Conservation (phyloP, 169 alveolate genomes). For the Toxoplasma gondii region DNA sequence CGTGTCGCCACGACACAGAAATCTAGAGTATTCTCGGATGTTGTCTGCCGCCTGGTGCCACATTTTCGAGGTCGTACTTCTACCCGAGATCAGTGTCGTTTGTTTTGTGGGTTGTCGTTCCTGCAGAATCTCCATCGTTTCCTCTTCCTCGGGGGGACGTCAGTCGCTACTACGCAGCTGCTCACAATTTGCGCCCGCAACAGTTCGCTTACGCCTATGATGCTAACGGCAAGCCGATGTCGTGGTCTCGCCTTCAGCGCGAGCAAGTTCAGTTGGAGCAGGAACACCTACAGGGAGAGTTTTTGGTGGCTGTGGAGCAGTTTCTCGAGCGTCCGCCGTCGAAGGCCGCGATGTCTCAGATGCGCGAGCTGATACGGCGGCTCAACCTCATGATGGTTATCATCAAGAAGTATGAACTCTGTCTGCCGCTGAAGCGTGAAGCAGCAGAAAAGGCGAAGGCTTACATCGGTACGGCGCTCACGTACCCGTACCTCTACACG, state of each 20-base stretch:
- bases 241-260: neutral
- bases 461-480: slow-evolving; percentile 23
- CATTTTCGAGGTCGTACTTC: too few relatives aligned
- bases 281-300: slow-evolving; percentile 45
- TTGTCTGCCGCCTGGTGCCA: too few relatives aligned
- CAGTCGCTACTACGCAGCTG: neutral
- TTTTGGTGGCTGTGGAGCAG: slow-evolving; percentile 57
- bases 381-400: slow-evolving; percentile 29
- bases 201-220: slow-evolving; percentile 63
- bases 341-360: slow-evolving; percentile 24
- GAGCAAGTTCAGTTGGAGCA: slow-evolving; percentile 56
- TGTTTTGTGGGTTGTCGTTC: neutral
- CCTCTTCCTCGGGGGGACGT: slow-evolving; percentile 56
- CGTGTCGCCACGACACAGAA: too few relatives aligned
- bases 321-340: slow-evolving; percentile 33
- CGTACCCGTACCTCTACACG: slow-evolving; percentile 57
- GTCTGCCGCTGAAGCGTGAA: slow-evolving; percentile 28
- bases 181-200: slow-evolving; percentile 37
- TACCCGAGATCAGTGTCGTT: too few relatives aligned
- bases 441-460: slow-evolving; percentile 51
- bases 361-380: slow-evolving; percentile 43
- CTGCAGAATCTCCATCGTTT: slow-evolving; percentile 8
- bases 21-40: too few relatives aligned
- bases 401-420: slow-evolving; percentile 24
- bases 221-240: neutral